A percentile compares a stretch with the other conserved stretches of the same genome.
phyloP scores from a whole-genome alignment of 306 rosid species.

The Hippophae gyantsensis region DNA sequence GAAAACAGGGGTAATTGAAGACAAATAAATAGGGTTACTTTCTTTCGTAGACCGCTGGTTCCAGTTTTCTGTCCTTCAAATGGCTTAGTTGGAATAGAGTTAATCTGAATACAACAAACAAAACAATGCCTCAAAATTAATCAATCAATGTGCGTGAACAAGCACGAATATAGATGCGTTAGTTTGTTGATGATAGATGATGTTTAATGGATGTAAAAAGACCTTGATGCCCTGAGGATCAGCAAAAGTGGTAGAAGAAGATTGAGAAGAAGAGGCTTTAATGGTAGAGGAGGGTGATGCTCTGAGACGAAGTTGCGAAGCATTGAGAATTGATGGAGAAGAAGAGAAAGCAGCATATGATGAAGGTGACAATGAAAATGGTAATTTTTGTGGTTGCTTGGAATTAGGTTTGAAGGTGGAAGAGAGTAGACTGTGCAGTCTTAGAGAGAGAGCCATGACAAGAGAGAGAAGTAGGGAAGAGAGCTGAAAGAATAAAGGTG shows the following conservation, averaged over 20 bases:
- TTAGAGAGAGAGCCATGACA: constrained; percentile 41
- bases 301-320: constrained; percentile 35
- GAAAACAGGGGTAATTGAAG: not conserved
- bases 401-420: constrained; percentile 29
- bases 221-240: constrained; percentile 75
- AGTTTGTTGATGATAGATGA: no score
- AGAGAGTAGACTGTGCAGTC: constrained; percentile 24
- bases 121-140: not conserved
- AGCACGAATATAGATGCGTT: no score
- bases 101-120: constrained; percentile 33
- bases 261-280: constrained; percentile 44
- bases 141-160: not conserved
- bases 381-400: no score
- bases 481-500: no score
- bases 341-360: not conserved
- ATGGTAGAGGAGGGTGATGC: constrained; percentile 19
- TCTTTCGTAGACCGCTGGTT: constrained; percentile 95
- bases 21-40: constrained; percentile 29
- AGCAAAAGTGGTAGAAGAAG: constrained; percentile 38
- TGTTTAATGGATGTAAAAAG: no score
- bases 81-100: constrained; percentile 65
- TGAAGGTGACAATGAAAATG: not conserved
- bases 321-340: constrained; percentile 17
- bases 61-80: constrained; percentile 95
- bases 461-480: no score